These are phyloP conservation scores for Tolypocladium ovalisporum DNA, from an alignment of 2,329 filamentous ascomycete species.

Conservation along the genomic window DNA sequence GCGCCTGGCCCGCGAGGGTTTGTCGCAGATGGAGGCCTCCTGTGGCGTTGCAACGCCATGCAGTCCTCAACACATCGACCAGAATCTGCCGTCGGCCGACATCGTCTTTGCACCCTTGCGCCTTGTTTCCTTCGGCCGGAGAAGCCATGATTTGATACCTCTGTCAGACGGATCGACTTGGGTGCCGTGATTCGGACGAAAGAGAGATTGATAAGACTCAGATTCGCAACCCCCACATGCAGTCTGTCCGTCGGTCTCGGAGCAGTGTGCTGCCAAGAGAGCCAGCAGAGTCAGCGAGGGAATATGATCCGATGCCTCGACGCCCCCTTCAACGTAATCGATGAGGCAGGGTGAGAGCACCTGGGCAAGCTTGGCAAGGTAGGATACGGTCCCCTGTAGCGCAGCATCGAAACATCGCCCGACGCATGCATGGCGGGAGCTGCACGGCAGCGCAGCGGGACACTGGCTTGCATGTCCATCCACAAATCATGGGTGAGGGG, in stretches of 20 bases:
- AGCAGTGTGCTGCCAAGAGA: background rate
- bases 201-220: background rate
- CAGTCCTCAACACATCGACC: background rate
- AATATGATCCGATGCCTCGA: background rate
- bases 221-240: background rate
- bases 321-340: background rate
- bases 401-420: conserved; percentile 1
- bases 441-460: conserved; percentile 1
- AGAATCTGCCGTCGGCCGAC: background rate
- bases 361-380: background rate
- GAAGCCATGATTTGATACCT: background rate
- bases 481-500: conserved; percentile 6
- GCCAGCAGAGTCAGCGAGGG: background rate
- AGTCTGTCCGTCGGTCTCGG: background rate
- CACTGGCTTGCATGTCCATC: conserved; percentile 2
- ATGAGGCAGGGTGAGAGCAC: background rate
- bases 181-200: background rate
- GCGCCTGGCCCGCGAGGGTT: background rate
- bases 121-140: no score
- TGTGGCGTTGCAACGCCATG: background rate
- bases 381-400: background rate
- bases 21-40: background rate
- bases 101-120: background rate
- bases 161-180: background rate
- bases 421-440: background rate